phyloP scores from a whole-genome alignment of 208 protist species.

The Entamoeba histolytica region DNA sequence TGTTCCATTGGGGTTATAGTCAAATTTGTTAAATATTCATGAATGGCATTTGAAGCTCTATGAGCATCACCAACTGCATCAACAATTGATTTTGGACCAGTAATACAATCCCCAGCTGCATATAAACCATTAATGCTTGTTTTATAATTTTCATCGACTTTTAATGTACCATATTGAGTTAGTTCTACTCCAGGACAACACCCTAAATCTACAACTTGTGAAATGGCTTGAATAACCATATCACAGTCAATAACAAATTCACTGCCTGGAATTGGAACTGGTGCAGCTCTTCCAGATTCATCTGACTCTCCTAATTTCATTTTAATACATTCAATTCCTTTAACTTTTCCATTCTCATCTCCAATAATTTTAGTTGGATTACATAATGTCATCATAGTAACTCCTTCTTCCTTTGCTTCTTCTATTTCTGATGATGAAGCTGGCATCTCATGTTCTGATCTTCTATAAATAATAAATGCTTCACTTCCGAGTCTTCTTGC shows the following conservation, averaged over 20 bases:
- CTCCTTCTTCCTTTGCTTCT: neutral
- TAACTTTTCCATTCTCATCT: neutral
- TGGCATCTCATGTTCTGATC: neutral
- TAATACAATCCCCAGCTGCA: neutral
- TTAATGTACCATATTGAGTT: neutral
- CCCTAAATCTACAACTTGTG: neutral
- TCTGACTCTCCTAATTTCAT: neutral
- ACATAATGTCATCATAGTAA: neutral
- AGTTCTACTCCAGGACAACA: neutral
- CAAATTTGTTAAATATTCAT: neutral
- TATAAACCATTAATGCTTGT: neutral
- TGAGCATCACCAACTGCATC: neutral
- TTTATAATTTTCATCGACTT: neutral
- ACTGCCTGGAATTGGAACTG: neutral
- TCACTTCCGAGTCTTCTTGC: neutral
- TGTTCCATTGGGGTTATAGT: no score
- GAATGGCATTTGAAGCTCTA: neutral
- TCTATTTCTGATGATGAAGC: neutral
- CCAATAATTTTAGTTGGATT: neutral
- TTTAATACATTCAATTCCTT: neutral
- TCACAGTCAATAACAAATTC: neutral
- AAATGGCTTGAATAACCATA: neutral
- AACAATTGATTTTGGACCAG: neutral
- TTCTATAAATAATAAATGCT: neutral
- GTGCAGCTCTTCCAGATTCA: neutral